Evolutionary conservation across 768 basidiomycete species (phyloP).

Genomic region (Rhizopogon sp.): DNA sequence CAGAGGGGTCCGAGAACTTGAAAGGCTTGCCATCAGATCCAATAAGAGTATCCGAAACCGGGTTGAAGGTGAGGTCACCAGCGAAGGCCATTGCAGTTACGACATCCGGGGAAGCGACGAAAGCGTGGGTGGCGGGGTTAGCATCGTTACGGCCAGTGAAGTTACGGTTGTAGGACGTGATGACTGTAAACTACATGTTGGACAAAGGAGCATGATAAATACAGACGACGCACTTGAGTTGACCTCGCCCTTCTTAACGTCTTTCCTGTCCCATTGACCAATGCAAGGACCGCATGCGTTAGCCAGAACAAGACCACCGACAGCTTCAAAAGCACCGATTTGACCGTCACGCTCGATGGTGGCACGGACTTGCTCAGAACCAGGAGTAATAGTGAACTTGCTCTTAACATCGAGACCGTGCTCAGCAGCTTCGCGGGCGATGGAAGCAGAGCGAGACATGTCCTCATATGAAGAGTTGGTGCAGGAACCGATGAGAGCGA

Average conservation of each 20-base stretch:
- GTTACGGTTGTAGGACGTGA: slow-evolving; percentile 99
- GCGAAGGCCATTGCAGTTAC: slow-evolving; percentile 97
- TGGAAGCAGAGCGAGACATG: slow-evolving; percentile 96
- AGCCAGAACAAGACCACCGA: slow-evolving; percentile 91
- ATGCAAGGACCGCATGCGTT: slow-evolving; percentile 99
- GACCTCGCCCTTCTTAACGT: slow-evolving; percentile 92
- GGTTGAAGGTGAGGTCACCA: slow-evolving; percentile 95
- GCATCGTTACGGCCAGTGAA: slow-evolving; percentile 99
- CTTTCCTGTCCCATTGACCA: slow-evolving; percentile 97
- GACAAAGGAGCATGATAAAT: not conserved
- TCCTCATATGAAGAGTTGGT: slow-evolving; percentile 99
- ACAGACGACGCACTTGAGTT: slow-evolving; percentile 79
- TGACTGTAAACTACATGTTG: slow-evolving; percentile 46
- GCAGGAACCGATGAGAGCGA: slow-evolving; percentile 97
- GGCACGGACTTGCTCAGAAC: slow-evolving; percentile 96
- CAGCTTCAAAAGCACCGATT: slow-evolving; percentile 80
- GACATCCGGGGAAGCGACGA: slow-evolving; percentile 90
- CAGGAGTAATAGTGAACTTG: slow-evolving; percentile 97
- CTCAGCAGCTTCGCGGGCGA: slow-evolving; percentile 80
- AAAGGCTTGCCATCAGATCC: slow-evolving; percentile 94
- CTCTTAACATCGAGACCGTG: slow-evolving; percentile 89
- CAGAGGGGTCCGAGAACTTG: slow-evolving; percentile 92
- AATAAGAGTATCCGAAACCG: slow-evolving; percentile 81
- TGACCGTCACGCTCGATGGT: slow-evolving; percentile 97
- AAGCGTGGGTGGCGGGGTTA: slow-evolving; percentile 97